Base-by-base conservation (phyloP, 228 moss, liverwort and hornwort genomes). In the Sphagnum magellanicum region DNA sequence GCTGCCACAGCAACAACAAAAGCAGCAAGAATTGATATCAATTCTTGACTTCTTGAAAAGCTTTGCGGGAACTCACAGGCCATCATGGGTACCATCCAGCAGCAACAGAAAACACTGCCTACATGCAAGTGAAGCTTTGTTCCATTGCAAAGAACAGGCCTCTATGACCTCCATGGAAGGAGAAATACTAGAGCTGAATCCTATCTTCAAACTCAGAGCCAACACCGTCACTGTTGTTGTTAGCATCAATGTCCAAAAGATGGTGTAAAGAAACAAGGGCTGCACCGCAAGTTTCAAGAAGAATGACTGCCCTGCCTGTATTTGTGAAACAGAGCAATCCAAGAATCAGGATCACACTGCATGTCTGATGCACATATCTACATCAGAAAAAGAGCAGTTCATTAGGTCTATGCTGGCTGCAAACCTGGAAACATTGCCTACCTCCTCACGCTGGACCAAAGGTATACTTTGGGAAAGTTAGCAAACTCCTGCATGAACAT, bases 1-100 rank as follows among this genome's bases (percentile, higher is more conserved):
- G 90, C 90, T 66, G 90, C 88, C 15, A 84, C 88, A 63, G 83
- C 81, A 49, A 90, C 90, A 60, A 90, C 90, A 17, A 90, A 81
- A 57, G 88, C 88, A 70, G 90, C 88, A 66, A 90, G 88, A 49
- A 90, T 90, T 0, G 48, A 88, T 75, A 69, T 90, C 90, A 77
- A 90, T 74, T 46, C 67, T 79, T 52, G 88, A 74, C 74, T 88
- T 88, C 65, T 78, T 83, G 66, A 90, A 88, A 10, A 80, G 79
- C 48, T 76, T 77, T 53, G 85, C 79, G 74, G 88, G 90, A 61
- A 88, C 81, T 66, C 85, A 88, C 4, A 88, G 77, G 49, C 65
- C 59, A 57, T 90, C 85, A 16, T 50, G 49, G 5, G 90, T 85
- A 46, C 85, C 79, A 59, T 90, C 90, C 13, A 90, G 79, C 16